Evolutionary conservation across 73 alveolate species (phyloP).

Genomic region (Tetrahymena elliotti): DNA sequence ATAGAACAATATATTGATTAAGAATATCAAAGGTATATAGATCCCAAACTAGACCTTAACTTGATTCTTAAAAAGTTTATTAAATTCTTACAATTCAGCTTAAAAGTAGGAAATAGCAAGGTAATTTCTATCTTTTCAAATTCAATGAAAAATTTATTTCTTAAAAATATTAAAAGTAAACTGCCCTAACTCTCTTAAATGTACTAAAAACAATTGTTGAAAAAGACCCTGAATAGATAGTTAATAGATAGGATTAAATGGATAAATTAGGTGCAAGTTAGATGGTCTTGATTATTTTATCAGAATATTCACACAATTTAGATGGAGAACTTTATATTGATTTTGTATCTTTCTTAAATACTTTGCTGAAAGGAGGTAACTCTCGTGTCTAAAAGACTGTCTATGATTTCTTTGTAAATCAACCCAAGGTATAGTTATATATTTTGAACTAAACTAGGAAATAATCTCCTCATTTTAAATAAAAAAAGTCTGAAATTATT

Average conservation of each 20-base stretch:
- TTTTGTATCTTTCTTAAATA: slow-evolving; percentile 20
- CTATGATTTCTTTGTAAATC: slow-evolving; percentile 35
- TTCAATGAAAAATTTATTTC: neutral
- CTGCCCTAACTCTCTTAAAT: neutral
- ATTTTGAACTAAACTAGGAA: slow-evolving; percentile 1
- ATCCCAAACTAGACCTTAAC: slow-evolving; percentile 11
- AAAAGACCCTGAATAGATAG: slow-evolving; percentile 17
- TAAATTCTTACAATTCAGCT: slow-evolving; percentile 20
- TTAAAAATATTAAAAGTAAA: slow-evolving; percentile 8
- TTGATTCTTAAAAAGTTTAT: slow-evolving; percentile 13
- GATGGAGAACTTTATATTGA: slow-evolving; percentile 26
- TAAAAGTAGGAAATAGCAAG: slow-evolving; percentile 6
- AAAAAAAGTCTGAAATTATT: neutral
- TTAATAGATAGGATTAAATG: slow-evolving; percentile 24
- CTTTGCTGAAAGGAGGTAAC: slow-evolving; percentile 45
- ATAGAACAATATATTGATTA: slow-evolving; percentile 11
- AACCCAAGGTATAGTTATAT: slow-evolving; percentile 24
- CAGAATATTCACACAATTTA: slow-evolving; percentile 20
- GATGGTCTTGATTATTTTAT: slow-evolving; percentile 33
- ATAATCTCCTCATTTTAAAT: neutral
- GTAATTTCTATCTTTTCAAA: neutral
- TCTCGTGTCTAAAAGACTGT: slow-evolving; percentile 37
- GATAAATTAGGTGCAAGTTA: slow-evolving; percentile 46
- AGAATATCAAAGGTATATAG: neutral
- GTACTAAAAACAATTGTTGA: neutral